Base-by-base conservation (phyloP, 2,329 filamentous ascomycete genomes). In the Coniella vitis region DNA sequence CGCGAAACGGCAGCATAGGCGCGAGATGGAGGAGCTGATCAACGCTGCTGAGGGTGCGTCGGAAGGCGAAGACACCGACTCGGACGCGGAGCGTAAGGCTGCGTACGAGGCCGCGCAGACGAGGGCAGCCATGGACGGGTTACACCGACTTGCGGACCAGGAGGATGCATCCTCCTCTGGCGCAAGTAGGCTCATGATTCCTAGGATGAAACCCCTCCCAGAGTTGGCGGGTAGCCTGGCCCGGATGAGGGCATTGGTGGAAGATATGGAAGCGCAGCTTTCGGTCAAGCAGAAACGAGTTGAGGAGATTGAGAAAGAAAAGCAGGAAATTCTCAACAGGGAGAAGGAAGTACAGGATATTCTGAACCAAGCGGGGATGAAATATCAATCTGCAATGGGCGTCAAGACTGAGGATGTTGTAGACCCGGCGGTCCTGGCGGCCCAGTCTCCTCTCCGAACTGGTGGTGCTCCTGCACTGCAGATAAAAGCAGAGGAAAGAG, bases 101-200 rank as follows among this genome's bases (percentile, higher is more conserved):
- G 90, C 88, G 0, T 97, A 95, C 67, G 90, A 95, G 65, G 80
- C 83, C 10, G 84, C 87, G 4, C 91, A 97, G 69, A 90, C 87
- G 8, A 79, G 86, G 17, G 86, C 87, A 3, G 91, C 89, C n/a
- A 85, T 93, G 69, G 90, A 91, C 58, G 86, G 83, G 0, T 60
- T 86, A 19, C 75, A 73, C 58, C 70, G 62, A 13, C 64, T 69
- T 39, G 64, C 69, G 16, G 68, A 70, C 34, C 68, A 68, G 47
- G 65, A 67, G 21, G 53, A 63, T 7, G 49, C n/a, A n/a, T n/a
- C 58, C 12, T 63, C 60, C 10, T 63, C 60, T 34, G 59, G 62
- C 36, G 62, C 63, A 21, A 57, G 64, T 34, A 56, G 64, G 55
- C 63, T 72, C 17, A 63, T 72, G 10, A 65, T 76, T 4, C 80